A percentile compares a stretch with the other conserved stretches of the same genome.
phyloP scores from a whole-genome alignment of 2,329 filamentous ascomycete genomes.

The Claviceps sp. region DNA sequence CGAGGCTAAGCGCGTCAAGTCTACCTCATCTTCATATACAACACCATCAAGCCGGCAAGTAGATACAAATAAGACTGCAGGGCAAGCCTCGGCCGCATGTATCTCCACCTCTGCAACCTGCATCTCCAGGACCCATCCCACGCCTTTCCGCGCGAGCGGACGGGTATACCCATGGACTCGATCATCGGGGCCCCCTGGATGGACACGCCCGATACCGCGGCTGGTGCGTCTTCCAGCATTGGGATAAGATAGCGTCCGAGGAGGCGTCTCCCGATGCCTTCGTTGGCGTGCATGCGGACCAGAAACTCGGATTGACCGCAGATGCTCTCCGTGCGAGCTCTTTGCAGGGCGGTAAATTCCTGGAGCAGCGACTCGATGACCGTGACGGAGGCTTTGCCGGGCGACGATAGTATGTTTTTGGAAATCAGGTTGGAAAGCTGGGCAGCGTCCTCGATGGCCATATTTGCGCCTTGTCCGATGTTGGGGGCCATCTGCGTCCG shows the following conservation, averaged over 20 bases:
- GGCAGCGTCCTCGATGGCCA: constrained; percentile 10
- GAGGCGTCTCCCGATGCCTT: constrained; percentile 3
- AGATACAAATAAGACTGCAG: neutral
- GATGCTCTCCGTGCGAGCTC: neutral
- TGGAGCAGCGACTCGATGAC: neutral
- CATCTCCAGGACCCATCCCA: constrained; percentile 2
- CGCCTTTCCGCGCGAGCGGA: neutral
- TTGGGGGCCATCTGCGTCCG: constrained; percentile 8
- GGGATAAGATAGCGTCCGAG: constrained; percentile 7
- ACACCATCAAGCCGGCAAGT: neutral
- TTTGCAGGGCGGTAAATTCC: neutral
- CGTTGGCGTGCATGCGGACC: constrained; percentile 8
- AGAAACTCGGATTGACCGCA: constrained; percentile 8
- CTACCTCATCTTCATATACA: neutral
- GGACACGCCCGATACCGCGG: constrained; percentile 4
- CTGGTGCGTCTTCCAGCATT: constrained; percentile 7
- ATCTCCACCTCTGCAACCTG: neutral
- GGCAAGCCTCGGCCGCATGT: neutral
- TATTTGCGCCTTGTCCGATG: constrained; percentile 11
- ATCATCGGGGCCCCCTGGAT: neutral
- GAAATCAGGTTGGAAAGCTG: constrained; percentile 7
- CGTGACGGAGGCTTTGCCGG: neutral
- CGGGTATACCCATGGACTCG: neutral
- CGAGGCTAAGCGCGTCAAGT: too few relatives aligned
- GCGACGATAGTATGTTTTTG: neutral